A percentile compares a stretch with the other conserved stretches of the same genome.
phyloP scores from a whole-genome alignment of 2,329 filamentous ascomycete genomes.

The Aplosporella prunicola region DNA sequence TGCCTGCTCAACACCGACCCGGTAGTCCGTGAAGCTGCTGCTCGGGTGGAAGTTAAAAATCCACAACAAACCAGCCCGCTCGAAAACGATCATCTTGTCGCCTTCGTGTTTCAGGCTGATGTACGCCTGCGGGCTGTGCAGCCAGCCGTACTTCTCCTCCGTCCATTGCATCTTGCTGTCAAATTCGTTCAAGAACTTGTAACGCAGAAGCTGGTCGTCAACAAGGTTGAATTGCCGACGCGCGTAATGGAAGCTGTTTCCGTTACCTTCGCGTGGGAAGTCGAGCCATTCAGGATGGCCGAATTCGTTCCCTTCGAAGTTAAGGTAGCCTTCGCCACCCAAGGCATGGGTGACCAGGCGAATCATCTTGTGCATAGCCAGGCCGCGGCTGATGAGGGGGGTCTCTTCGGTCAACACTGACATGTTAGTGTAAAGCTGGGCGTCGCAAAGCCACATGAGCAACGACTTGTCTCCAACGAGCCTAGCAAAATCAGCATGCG shows the following conservation, averaged over 20 bases:
- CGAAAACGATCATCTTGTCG: slow-evolving; percentile 94
- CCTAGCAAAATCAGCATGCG: slow-evolving; percentile 36
- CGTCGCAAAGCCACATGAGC: slow-evolving; percentile 97
- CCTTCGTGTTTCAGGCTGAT: slow-evolving; percentile 86
- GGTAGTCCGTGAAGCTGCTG: slow-evolving; percentile 81
- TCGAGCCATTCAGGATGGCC: slow-evolving; percentile 98
- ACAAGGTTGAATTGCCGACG: slow-evolving; percentile 88
- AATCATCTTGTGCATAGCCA: slow-evolving; percentile 96
- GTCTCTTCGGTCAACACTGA: slow-evolving; percentile 76
- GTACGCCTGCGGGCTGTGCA: slow-evolving; percentile 76
- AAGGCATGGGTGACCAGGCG: slow-evolving; percentile 83
- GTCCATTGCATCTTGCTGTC: slow-evolving; percentile 83
- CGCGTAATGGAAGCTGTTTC: slow-evolving; percentile 90
- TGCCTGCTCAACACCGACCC: slow-evolving; percentile 73
- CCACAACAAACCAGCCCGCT: slow-evolving; percentile 81
- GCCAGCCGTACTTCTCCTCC: slow-evolving; percentile 86
- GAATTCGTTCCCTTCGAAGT: slow-evolving; percentile 98
- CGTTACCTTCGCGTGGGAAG: slow-evolving; percentile 87
- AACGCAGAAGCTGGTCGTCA: slow-evolving; percentile 76
- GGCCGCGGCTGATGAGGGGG: slow-evolving; percentile 77
- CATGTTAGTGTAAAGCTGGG: slow-evolving; percentile 97
- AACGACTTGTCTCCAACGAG: slow-evolving; percentile 94
- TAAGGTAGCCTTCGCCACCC: slow-evolving; percentile 93
- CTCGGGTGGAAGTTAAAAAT: slow-evolving; percentile 93
- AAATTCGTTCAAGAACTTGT: slow-evolving; percentile 87